Evolutionary conservation across 2,329 filamentous ascomycete species (phyloP).

Genomic region (Aspergillus clavatus): DNA sequence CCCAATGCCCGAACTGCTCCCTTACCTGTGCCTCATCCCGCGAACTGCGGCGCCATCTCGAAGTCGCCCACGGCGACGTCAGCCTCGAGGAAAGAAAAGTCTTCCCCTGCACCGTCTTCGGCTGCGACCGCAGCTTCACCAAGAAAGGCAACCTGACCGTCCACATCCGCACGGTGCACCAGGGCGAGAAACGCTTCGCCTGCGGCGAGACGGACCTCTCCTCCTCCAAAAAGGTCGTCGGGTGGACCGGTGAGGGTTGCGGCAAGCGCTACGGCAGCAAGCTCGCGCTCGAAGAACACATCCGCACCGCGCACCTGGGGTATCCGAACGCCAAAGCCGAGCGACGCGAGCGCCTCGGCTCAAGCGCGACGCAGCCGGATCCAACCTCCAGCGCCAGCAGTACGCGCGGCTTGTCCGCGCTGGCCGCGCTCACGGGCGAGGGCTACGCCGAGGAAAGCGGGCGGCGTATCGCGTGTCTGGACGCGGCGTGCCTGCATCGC

Average conservation of each 20-base stretch:
- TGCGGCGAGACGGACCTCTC: conserved; percentile 66
- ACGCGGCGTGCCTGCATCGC: conserved; percentile 47
- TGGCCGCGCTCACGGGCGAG: conserved; percentile 52
- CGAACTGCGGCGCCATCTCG: conserved; percentile 70
- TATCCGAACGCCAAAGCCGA: conserved; percentile 43
- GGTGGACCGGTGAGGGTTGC: conserved; percentile 67
- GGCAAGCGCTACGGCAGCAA: conserved; percentile 73
- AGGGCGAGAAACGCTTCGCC: conserved; percentile 67
- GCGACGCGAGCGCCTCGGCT: conserved; percentile 32
- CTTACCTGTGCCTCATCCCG: conserved; percentile 61
- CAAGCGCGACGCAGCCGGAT: conserved; percentile 13
- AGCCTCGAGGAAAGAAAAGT: conserved; percentile 59
- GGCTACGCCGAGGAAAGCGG: conserved; percentile 50
- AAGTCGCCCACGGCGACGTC: conserved; percentile 65
- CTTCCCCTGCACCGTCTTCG: conserved; percentile 61
- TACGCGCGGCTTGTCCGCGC: conserved; percentile 26
- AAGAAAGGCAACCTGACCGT: conserved; percentile 76
- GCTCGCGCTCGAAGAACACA: conserved; percentile 73
- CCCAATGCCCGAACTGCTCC: conserved; percentile 68
- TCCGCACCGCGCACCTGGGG: conserved; percentile 76
- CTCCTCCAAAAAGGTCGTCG: conserved; percentile 52
- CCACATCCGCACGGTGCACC: conserved; percentile 72
- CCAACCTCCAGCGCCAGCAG: conserved; percentile 14
- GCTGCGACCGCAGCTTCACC: conserved; percentile 73
- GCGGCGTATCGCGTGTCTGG: conserved; percentile 49